Percentiles rank a stretch among this genome's conserved stretches.
These are phyloP conservation scores for Volvox reticuliferus DNA, from an alignment of 139 green algal genomes.

Conservation along the genomic window DNA sequence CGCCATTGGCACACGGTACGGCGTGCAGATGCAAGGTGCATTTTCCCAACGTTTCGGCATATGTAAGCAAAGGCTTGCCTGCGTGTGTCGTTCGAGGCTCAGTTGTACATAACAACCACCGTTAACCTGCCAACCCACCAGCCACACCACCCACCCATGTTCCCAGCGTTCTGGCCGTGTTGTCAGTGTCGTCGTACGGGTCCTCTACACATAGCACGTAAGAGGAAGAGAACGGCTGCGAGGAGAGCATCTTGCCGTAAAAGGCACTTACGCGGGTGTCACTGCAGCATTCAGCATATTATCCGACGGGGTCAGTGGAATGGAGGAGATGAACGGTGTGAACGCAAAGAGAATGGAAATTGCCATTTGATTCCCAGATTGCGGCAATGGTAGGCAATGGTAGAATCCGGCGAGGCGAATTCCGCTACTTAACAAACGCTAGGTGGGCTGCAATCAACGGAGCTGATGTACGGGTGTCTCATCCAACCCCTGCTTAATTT, in stretches of 20 bases:
- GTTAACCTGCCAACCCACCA: neutral
- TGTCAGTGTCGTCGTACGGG: slow-evolving; percentile 48
- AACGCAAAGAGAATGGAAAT: too few species aligned
- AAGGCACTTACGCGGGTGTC: slow-evolving; percentile 35
- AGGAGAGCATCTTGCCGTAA: slow-evolving; percentile 7
- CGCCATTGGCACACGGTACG: neutral
- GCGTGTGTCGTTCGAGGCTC: neutral
- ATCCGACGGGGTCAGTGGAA: too few species aligned
- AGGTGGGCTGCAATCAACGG: too few species aligned
- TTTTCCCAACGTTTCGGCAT: neutral
- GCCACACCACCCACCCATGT: slow-evolving; percentile 16
- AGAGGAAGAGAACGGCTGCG: neutral
- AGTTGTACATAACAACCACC: too few species aligned
- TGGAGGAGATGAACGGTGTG: too few species aligned
- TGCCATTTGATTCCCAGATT: too few species aligned
- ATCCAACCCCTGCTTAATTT: too few species aligned
- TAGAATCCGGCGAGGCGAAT: too few species aligned
- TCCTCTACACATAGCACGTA: slow-evolving; percentile 52
- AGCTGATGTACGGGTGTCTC: too few species aligned
- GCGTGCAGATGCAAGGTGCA: neutral
- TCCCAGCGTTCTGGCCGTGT: slow-evolving; percentile 41
- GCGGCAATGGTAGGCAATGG: too few species aligned
- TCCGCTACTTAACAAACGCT: too few species aligned
- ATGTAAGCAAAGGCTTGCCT: neutral
- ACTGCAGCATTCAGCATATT: neutral